Base-by-base conservation (phyloP, 1,139 yeast species). In the Schwanniomyces etchellsii region DNA sequence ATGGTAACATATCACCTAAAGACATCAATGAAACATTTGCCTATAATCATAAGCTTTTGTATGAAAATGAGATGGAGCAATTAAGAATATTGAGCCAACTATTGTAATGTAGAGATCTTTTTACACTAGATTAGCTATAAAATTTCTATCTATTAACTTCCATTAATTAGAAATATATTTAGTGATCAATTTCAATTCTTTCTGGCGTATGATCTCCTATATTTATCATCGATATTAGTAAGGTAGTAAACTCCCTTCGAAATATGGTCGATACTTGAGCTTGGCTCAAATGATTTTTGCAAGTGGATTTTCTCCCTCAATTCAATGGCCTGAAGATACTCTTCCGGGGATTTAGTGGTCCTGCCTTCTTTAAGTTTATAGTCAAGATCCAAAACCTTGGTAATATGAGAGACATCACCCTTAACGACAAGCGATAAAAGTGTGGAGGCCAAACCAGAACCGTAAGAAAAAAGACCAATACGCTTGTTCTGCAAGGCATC, bases 361-460 rank as follows among this genome's bases (percentile, higher is more conserved):
- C 98, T 84, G 44, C 73, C 70, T 29, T 68, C 76, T 34, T 60
- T 62, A 43, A 91, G 75, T 60, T 78, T 78, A 52, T 70, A 54
- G 54, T 81, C 81, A 42, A 91, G 65, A 57, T 83, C 71, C 52
- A 89, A 74, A 39, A 64, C 70, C 47, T 74, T 61, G 46, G 76
- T 74, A 45, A 93, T 81, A 36, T 70, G 43, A 25, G 83, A 64
- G 42, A 91, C 69, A 59, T 91, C 98, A 38, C 94, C 96, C 46
- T 71, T 74, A 40, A 93, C 84, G 39, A 68, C 75, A 43, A 79
- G 77, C 21, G 95, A 81, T 64, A 77, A 83, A 61, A 93, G 70
- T 28, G 96, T 78, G 15, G 98, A 75, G 30, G 99, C 98, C 42
- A 91, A 75, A 50, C 99, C 99, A 17, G 98, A 91, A 43, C 99